Evolutionary conservation across 805 yeast genomes (phyloP), one percentile per base, ranked within the genome.

Genomic region (Ogataea glucozyma): DNA sequence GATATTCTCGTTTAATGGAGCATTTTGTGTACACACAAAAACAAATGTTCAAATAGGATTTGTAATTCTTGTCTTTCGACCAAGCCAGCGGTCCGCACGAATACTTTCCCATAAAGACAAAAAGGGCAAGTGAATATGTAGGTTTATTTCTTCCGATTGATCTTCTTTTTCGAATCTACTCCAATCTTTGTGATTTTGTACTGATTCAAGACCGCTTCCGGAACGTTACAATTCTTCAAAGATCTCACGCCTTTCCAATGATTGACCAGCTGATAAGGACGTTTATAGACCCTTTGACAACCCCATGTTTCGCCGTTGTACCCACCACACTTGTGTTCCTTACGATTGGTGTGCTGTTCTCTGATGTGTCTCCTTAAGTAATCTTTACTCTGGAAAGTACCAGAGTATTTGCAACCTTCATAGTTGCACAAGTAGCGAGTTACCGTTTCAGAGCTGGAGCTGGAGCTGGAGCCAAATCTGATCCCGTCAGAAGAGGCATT

Each of bases 341-440:
- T 49, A 4, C 51, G 42, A 16, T 49, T 43, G 27, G 48, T 53
- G 34, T 60, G 64, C 38, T 60, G 64, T 41, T 60, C 64, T 22
- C 62, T 46, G 3, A 60, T 55, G 35, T 60, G 64, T 36, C 64
- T 53, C 26, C 61, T 41, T 17, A 60, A 33, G 38, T 60, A 60
- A 31, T 59, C 64, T 27, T 51, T 55, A 3, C 59, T 53, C 35
- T 50, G 46, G 39, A 60, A 60, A 11, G 58, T 58, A 14, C 65
- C 64, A n/a, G 49, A 46, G 20, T 60, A 60, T 18, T 49, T 50
- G 35, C 65, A 60, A 2, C 43, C 53, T 9, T 38, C 38, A 32
- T 40, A 38, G 12, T 34, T 31, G 30, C 49, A 45, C 31, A 42
- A 41, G 21, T 36, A 55, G 16, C 38, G 38, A 2, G 31, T n/a